A percentile compares a stretch with the other conserved stretches of the same genome.
phyloP scores from a whole-genome alignment of 2,329 filamentous ascomycete genomes.

The Colletotrichum godetiae region DNA sequence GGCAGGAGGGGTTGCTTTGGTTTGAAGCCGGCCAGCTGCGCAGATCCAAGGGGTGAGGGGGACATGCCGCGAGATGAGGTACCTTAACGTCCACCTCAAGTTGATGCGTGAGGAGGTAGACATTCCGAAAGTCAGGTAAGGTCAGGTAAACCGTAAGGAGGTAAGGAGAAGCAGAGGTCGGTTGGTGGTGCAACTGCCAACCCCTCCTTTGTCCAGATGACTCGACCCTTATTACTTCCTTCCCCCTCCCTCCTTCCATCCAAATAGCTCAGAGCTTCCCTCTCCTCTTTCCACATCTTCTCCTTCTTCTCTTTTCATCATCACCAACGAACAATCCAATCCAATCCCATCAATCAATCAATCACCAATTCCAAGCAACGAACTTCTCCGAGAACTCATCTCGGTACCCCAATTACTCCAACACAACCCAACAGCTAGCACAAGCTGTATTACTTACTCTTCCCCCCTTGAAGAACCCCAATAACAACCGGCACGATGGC shows the following conservation, averaged over 20 bases:
- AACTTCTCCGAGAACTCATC: background rate
- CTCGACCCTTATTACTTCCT: constrained; percentile 38
- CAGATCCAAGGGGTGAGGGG: constrained; percentile 4
- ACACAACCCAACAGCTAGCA: background rate
- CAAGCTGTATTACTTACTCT: constrained; percentile 16
- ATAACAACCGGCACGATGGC: constrained; percentile 60
- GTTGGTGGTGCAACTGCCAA: constrained; percentile 36
- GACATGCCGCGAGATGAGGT: constrained; percentile 10
- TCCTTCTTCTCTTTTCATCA: background rate
- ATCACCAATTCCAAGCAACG: constrained; percentile 14
- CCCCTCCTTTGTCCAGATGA: constrained; percentile 36
- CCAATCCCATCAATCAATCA: constrained; percentile 36
- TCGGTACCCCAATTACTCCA: constrained; percentile 25
- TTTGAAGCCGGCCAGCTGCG: constrained; percentile 16
- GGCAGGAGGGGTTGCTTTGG: background rate
- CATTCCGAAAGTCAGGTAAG: background rate
- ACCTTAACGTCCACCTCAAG: constrained; percentile 1
- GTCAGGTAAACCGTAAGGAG: background rate
- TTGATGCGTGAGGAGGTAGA: constrained; percentile 7
- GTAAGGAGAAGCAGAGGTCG: constrained; percentile 10
- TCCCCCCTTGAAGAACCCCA: constrained; percentile 17
- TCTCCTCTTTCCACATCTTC: constrained; percentile 10
- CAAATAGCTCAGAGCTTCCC: constrained; percentile 22
- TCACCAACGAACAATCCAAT: constrained; percentile 30
- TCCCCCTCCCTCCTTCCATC: constrained; percentile 38